These are phyloP conservation scores for Fusarium anthophilum DNA, from an alignment of 2,329 filamentous ascomycete genomes.

Conservation along the genomic window DNA sequence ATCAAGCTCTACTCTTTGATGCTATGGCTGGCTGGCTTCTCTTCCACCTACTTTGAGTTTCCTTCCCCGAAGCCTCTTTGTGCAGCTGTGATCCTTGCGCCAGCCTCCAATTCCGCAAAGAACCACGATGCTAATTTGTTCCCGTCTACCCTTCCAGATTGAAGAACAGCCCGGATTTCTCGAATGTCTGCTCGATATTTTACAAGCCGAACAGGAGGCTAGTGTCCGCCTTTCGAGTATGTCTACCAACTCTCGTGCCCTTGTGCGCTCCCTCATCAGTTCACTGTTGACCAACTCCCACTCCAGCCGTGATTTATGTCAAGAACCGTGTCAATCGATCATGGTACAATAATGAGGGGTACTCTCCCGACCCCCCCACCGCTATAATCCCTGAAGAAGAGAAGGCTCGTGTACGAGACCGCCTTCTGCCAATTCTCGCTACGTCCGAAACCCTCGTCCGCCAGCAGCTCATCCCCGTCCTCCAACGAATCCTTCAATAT, in stretches of 20 bases:
- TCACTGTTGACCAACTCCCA: conserved; percentile 23
- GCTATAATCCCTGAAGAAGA: conserved; percentile 86
- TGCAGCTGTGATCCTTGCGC: conserved; percentile 31
- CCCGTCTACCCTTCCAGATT: conserved; percentile 65
- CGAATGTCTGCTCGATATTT: conserved; percentile 88
- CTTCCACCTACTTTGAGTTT: neutral
- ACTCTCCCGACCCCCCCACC: conserved; percentile 63
- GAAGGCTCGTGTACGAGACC: conserved; percentile 85
- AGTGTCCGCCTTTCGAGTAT: conserved; percentile 89
- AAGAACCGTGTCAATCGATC: conserved; percentile 97
- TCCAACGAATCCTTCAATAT: conserved; percentile 95
- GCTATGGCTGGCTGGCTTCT: neutral
- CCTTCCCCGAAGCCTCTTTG: conserved; percentile 14
- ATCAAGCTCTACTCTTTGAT: neutral
- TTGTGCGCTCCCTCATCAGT: conserved; percentile 36
- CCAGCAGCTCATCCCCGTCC: conserved; percentile 90
- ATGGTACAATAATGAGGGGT: conserved; percentile 83
- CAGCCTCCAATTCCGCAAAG: neutral
- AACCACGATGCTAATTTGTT: conserved; percentile 31
- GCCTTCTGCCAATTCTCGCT: conserved; percentile 88
- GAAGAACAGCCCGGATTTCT: conserved; percentile 91
- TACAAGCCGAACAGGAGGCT: conserved; percentile 87
- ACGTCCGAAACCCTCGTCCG: conserved; percentile 82
- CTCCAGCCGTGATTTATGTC: conserved; percentile 89
- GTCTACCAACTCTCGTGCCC: conserved; percentile 45